Evolutionary conservation across 768 basidiomycete genomes (phyloP).

Genomic region (Saitozyma sp.): DNA sequence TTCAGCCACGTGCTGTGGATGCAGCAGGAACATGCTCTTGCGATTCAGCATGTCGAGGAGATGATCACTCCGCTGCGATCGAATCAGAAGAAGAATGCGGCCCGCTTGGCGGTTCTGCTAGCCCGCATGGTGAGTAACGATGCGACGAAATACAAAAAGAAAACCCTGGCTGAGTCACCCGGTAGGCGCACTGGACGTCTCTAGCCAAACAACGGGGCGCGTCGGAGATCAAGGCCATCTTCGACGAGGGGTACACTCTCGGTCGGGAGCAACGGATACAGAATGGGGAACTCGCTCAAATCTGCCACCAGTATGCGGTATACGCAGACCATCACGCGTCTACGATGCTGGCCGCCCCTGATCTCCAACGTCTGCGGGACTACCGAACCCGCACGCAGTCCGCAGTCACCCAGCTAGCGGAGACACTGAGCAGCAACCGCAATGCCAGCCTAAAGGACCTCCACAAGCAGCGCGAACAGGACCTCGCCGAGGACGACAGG

Average conservation of each 20-base stretch:
- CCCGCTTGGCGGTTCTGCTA: constrained; percentile 22
- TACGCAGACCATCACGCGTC: constrained; percentile 90
- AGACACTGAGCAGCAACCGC: not conserved
- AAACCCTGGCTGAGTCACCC: not conserved
- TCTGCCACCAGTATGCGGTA: constrained; percentile 10
- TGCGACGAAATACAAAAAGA: not conserved
- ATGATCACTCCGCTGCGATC: constrained; percentile 15
- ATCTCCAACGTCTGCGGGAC: constrained; percentile 66
- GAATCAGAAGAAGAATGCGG: not conserved
- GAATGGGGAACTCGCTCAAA: constrained; percentile 8
- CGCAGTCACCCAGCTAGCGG: constrained; percentile 8
- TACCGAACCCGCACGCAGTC: constrained; percentile 69
- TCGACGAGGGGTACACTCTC: constrained; percentile 62
- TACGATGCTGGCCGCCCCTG: constrained; percentile 67
- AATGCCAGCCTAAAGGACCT: not conserved
- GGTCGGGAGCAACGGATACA: constrained; percentile 27
- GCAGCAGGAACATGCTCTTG: constrained; percentile 78
- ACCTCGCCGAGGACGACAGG: constrained; percentile 25
- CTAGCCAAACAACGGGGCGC: constrained; percentile 82
- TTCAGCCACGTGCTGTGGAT: constrained; percentile 88
- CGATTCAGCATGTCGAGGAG: constrained; percentile 57
- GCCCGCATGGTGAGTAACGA: constrained; percentile 19
- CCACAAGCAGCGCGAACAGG: constrained; percentile 8
- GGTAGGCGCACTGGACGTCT: constrained; percentile 84
- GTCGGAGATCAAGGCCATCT: constrained; percentile 67